Evolutionary conservation across 345 rosid genomes (phyloP).

Genomic region (Camelina neglecta): DNA sequence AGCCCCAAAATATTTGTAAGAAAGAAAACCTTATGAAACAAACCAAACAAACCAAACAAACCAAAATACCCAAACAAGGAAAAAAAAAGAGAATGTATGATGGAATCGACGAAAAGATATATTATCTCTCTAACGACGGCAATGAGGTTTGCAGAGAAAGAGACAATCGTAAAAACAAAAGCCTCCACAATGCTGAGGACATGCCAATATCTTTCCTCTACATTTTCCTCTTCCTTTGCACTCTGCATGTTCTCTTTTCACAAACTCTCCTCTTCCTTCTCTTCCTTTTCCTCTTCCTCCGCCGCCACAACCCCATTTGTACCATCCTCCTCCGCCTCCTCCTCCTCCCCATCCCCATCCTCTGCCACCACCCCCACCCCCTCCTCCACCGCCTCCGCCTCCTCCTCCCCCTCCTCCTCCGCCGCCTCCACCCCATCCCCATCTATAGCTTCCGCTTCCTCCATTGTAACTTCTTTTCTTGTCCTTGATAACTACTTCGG

Average conservation of each 20-base stretch:
- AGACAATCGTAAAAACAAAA: constrained; percentile 74
- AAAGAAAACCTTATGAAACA: constrained; percentile 1
- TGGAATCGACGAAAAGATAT: not conserved
- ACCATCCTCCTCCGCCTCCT: constrained; percentile 64
- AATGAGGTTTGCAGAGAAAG: constrained; percentile 70
- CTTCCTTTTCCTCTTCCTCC: constrained; percentile 34
- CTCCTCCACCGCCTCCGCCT: constrained; percentile 34
- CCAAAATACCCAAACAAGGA: not conserved
- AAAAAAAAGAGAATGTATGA: not conserved
- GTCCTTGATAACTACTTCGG: constrained; percentile 37
- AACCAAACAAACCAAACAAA: not conserved
- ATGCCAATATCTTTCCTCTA: constrained; percentile 58
- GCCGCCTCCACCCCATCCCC: constrained; percentile 53
- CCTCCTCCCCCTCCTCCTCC: constrained; percentile 52
- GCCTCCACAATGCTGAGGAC: constrained; percentile 74
- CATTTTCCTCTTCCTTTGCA: constrained; percentile 65
- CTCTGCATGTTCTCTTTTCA: constrained; percentile 59
- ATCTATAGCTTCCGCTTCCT: constrained; percentile 49
- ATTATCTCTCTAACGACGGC: constrained; percentile 46
- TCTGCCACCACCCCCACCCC: constrained; percentile 44
- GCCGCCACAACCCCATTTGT: constrained; percentile 58
- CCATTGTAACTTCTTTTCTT: constrained; percentile 37
- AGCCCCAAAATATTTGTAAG: not conserved
- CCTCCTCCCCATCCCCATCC: constrained; percentile 49
- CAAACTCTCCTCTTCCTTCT: constrained; percentile 48